Conservation (phyloP, 768 basidiomycete species). For the Omphalotus guepiniiformis region DNA sequence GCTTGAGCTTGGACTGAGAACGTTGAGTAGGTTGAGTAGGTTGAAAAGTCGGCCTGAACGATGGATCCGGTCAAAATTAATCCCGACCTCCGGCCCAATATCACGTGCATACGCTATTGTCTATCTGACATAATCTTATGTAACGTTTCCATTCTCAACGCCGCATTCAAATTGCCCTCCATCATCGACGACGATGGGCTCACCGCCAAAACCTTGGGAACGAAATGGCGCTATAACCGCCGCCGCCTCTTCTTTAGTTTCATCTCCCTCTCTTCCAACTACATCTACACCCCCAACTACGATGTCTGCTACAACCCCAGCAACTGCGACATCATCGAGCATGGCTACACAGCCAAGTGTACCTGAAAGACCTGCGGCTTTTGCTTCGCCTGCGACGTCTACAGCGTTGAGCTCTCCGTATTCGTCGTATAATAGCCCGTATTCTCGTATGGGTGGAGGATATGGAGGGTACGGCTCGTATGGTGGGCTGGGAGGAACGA, state of each 20-base stretch:
- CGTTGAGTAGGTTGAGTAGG: too few relatives aligned
- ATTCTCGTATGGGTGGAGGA: constrained; percentile 30
- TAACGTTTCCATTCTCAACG: too few relatives aligned
- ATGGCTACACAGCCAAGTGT: constrained; percentile 39
- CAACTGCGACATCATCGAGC: constrained; percentile 18
- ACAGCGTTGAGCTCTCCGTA: constrained; percentile 38
- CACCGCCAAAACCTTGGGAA: constrained; percentile 92
- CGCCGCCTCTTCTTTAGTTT: constrained; percentile 21
- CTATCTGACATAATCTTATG: too few relatives aligned
- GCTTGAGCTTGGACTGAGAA: too few relatives aligned
- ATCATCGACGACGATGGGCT: constrained; percentile 65
- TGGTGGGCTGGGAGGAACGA: constrained; percentile 38
- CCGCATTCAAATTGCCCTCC: too few relatives aligned
- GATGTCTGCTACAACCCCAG: constrained; percentile 11
- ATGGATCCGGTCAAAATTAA: too few relatives aligned
- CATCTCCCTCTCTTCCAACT: constrained; percentile 23
- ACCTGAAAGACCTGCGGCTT: constrained; percentile 59
- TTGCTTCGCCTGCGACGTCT: constrained; percentile 36
- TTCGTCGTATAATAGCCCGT: constrained; percentile 29
- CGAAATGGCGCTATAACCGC: constrained; percentile 42
- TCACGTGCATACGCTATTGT: too few relatives aligned
- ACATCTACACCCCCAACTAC: constrained; percentile 20
- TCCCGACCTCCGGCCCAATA: too few relatives aligned
- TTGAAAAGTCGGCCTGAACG: too few relatives aligned
- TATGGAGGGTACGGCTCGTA: constrained; percentile 44